Percentiles rank a stretch among this genome's conserved stretches.
Evolutionary conservation across 2,329 filamentous ascomycete species (phyloP).

Genomic region (Penicillium sp.): DNA sequence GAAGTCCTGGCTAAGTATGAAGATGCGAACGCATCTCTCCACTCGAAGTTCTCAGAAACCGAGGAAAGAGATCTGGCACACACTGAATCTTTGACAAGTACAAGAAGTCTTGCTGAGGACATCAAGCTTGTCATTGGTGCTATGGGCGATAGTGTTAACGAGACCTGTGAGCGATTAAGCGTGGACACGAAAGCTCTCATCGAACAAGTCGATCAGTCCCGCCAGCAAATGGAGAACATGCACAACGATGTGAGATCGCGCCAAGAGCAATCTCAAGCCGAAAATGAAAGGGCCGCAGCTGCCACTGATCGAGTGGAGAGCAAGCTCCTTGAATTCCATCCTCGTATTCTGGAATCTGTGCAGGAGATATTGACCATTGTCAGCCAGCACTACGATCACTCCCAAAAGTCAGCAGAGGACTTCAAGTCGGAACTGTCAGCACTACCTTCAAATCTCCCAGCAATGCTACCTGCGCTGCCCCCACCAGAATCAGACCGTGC

Average conservation of each 20-base stretch:
- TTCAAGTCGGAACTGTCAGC: conserved; percentile 55
- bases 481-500: conserved; percentile 25
- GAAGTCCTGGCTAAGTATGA: conserved; percentile 86
- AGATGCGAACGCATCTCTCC: conserved; percentile 70
- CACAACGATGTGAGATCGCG: conserved; percentile 72
- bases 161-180: conserved; percentile 81
- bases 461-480: conserved; percentile 53
- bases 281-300: conserved; percentile 70
- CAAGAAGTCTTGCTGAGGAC: conserved; percentile 80
- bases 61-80: conserved; percentile 72
- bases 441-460: conserved; percentile 52
- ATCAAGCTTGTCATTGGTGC: conserved; percentile 82
- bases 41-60: conserved; percentile 69
- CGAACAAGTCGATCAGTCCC: conserved; percentile 74
- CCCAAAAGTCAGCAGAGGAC: conserved; percentile 65
- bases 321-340: conserved; percentile 78
- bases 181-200: conserved; percentile 87
- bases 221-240: conserved; percentile 68
- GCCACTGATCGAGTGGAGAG: conserved; percentile 73
- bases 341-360: conserved; percentile 81
- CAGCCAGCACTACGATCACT: conserved; percentile 83
- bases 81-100: conserved; percentile 69
- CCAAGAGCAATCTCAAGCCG: conserved; percentile 77
- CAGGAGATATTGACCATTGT: conserved; percentile 82
- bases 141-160: conserved; percentile 74